Evolutionary conservation across 768 basidiomycete species (phyloP).

Genomic region (Lactarius akahatsu): DNA sequence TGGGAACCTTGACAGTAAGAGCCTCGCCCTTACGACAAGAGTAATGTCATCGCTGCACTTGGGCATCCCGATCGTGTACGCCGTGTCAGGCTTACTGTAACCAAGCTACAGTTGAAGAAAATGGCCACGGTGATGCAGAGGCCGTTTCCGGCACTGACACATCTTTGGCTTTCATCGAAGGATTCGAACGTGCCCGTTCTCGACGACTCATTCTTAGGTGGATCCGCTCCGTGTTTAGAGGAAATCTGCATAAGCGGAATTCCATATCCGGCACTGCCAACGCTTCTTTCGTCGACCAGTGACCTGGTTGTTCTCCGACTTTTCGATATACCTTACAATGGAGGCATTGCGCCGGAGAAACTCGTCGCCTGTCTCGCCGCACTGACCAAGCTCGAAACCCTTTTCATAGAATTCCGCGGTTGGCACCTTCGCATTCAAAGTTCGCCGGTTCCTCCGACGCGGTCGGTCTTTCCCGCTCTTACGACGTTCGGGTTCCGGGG

Average conservation of each 20-base stretch:
- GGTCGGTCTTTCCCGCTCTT: background rate
- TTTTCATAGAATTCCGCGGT: conserved; percentile 2
- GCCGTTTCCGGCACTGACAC: conserved; percentile 8
- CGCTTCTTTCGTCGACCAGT: background rate
- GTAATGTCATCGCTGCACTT: conserved; percentile 8
- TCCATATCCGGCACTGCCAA: conserved; percentile 1
- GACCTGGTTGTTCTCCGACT: background rate
- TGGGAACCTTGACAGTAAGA: background rate
- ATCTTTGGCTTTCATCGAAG: background rate
- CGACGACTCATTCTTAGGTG: background rate
- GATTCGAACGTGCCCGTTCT: background rate
- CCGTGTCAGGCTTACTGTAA: background rate
- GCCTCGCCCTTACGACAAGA: no score
- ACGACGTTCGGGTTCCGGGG: background rate
- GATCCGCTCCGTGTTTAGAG: background rate
- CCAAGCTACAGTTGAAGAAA: background rate
- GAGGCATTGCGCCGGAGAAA: conserved; percentile 4
- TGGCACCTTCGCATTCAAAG: background rate
- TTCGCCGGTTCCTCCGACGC: background rate
- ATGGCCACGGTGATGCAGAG: background rate
- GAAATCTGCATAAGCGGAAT: background rate
- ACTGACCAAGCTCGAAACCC: background rate
- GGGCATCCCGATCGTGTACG: background rate
- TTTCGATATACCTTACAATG: background rate
- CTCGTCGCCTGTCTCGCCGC: background rate